Evolutionary conservation across 768 basidiomycete species (phyloP), one percentile per base, ranked within the genome.

Genomic region (Coprinopsis marcescibilis): DNA sequence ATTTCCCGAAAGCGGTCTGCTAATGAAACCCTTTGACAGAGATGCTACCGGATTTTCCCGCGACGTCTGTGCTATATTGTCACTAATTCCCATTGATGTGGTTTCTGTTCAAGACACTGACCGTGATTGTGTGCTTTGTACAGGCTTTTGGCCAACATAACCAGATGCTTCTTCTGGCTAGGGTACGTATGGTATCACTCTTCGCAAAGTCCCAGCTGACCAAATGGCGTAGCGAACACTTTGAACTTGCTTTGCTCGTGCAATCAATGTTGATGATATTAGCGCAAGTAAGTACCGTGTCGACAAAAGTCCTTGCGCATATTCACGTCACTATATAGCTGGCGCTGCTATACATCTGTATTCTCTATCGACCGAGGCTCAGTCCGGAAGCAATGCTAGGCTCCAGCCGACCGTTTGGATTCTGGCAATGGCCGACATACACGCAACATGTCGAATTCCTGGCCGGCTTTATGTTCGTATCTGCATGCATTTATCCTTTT

Each of bases 81-180:
- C 50, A 63, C 68, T 64, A 37, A 37, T 27, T 30, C 35, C 19
- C 15, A 46, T 48, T 43, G 34, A n/a, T n/a, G n/a, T n/a, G n/a
- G n/a, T n/a, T n/a, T n/a, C n/a, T n/a, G n/a, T 33, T 27, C 19
- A 20, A 25, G 15, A 14, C 24, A 19, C 23, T 27, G 26, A 34
- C 29, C 48, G 15, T 26, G 7, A 21, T 33, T n/a, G n/a, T n/a
- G n/a, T n/a, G n/a, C n/a, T n/a, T n/a, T 43, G 24, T 44, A 15
- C 52, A 89, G 87, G 55, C 70, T 90, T 25, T 71, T 87, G 49
- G 87, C 89, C 41, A 92, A 92, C 63, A 89, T 91, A 44, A 84
- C 85, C 20, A 75, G 89, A 57, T 92, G 89, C 63, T 92, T 90
- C 71, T 92, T 91, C 66, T 92, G 89, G 89, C 66, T 92, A 27